A percentile compares a stretch with the other conserved stretches of the same genome.
Evolutionary conservation across 2,329 filamentous ascomycete species (phyloP).

Genomic region (Scytalidium sp.): DNA sequence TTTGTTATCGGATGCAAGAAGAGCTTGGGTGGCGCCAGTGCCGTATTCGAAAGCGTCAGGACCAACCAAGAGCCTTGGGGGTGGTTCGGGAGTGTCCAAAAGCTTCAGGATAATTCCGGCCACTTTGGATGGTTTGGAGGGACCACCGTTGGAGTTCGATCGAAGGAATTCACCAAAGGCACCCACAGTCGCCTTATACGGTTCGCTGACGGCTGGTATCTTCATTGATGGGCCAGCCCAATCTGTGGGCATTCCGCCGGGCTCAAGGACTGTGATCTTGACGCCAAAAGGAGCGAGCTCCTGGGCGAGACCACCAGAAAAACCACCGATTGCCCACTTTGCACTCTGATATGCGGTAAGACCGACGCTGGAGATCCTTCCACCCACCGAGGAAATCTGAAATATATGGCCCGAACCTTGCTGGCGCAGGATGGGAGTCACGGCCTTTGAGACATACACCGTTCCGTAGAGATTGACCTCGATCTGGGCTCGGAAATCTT

Average conservation of each 20-base stretch:
- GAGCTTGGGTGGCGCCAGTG: conserved; percentile 11
- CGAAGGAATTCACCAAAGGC: conserved; percentile 24
- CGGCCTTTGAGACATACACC: conserved; percentile 46
- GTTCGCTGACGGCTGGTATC: conserved; percentile 26
- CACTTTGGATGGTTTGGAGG: conserved; percentile 26
- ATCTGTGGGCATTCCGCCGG: conserved; percentile 36
- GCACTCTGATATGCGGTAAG: conserved; percentile 33
- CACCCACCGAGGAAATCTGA: conserved; percentile 36
- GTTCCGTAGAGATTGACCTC: conserved; percentile 58
- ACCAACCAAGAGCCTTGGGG: conserved; percentile 30
- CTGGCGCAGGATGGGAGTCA: conserved; percentile 29
- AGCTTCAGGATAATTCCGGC: conserved; percentile 27
- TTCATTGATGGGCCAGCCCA: conserved; percentile 28
- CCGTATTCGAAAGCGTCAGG: conserved; percentile 23
- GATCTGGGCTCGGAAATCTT: conserved; percentile 47
- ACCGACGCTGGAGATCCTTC: conserved; percentile 29
- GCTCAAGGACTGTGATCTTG: conserved; percentile 34
- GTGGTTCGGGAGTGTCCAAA: conserved; percentile 23
- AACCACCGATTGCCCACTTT: conserved; percentile 37
- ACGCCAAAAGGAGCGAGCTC: conserved; percentile 32
- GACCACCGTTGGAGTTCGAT: conserved; percentile 33
- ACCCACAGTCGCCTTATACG: conserved; percentile 36
- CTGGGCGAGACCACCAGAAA: conserved; percentile 28
- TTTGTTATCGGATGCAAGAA: conserved; percentile 29
- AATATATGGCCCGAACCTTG: conserved; percentile 32